A percentile compares a stretch with the other conserved stretches of the same genome.
Evolutionary conservation across 768 basidiomycete species (phyloP).

Genomic region (Trametes cubensis): DNA sequence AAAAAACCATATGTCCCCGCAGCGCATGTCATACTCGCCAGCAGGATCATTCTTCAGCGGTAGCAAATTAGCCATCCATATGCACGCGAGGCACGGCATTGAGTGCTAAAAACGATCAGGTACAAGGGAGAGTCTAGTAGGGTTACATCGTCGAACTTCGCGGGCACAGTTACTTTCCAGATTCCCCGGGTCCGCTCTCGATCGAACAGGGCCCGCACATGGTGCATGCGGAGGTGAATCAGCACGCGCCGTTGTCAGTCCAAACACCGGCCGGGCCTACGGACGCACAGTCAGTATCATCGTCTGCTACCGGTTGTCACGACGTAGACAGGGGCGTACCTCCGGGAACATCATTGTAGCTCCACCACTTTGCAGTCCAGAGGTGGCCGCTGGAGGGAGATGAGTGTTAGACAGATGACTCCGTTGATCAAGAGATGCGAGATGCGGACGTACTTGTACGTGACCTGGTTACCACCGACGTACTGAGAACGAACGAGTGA

Average conservation of each 20-base stretch:
- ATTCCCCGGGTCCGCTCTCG: neutral
- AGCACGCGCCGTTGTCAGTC: conserved; percentile 32
- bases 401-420: neutral
- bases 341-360: conserved; percentile 33
- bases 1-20: neutral
- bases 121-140: neutral
- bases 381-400: conserved; percentile 29
- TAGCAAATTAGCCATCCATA: neutral
- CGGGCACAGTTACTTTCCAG: no score
- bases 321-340: conserved; percentile 16
- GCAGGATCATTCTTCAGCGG: conserved; percentile 2
- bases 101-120: neutral
- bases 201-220: neutral
- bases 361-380: conserved; percentile 36
- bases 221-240: neutral
- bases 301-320: neutral
- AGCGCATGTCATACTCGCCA: neutral
- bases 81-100: neutral
- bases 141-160: neutral
- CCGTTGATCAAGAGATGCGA: neutral
- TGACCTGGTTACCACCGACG: conserved; percentile 30
- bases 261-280: conserved; percentile 32
- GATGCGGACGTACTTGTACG: conserved; percentile 3
- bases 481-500: conserved; percentile 20
- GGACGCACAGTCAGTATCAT: neutral